Percentiles rank a stretch among this genome's conserved stretches.
phyloP scores from a whole-genome alignment of 1,284 basidiomycete genomes.

The Cutaneotrichosporon cyanovorans region DNA sequence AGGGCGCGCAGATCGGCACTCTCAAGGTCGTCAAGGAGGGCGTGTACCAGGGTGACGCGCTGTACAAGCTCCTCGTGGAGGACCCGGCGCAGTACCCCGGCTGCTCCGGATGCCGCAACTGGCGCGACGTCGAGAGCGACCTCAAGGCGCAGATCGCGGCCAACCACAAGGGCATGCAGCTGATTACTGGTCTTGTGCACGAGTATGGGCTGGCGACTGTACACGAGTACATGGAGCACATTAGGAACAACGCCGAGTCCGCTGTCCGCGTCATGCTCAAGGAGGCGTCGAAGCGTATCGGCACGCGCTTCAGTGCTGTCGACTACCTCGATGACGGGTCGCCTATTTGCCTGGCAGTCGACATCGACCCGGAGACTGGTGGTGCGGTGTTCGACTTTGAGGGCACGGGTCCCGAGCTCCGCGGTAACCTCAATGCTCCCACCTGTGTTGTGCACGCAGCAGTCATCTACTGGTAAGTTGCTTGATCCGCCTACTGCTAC shows the following conservation, averaged over 20 bases:
- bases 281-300: conserved; percentile 50
- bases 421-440: conserved; percentile 83
- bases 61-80: conserved; percentile 61
- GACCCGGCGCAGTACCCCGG: conserved; percentile 77
- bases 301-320: conserved; percentile 51
- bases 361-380: conserved; percentile 68
- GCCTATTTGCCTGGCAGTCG: conserved; percentile 70
- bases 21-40: conserved; percentile 88
- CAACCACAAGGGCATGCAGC: conserved; percentile 83
- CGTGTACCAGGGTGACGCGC: conserved; percentile 65
- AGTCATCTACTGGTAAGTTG: conserved; percentile 61
- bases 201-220: conserved; percentile 83
- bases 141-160: conserved; percentile 95
- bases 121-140: conserved; percentile 86
- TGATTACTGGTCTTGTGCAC: conserved; percentile 65
- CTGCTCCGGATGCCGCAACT: conserved; percentile 61
- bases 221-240: conserved; percentile 86
- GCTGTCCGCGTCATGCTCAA: conserved; percentile 71
- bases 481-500: too few species aligned
- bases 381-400: conserved; percentile 80
- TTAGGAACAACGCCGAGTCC: conserved; percentile 70
- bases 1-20: conserved; percentile 63
- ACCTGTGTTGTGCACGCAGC: conserved; percentile 85
- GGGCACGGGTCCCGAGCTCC: conserved; percentile 80
- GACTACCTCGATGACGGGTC: conserved; percentile 67